These are phyloP conservation scores for Fusarium guadeloupense DNA, from an alignment of 2,329 filamentous ascomycete genomes.

Conservation along the genomic window DNA sequence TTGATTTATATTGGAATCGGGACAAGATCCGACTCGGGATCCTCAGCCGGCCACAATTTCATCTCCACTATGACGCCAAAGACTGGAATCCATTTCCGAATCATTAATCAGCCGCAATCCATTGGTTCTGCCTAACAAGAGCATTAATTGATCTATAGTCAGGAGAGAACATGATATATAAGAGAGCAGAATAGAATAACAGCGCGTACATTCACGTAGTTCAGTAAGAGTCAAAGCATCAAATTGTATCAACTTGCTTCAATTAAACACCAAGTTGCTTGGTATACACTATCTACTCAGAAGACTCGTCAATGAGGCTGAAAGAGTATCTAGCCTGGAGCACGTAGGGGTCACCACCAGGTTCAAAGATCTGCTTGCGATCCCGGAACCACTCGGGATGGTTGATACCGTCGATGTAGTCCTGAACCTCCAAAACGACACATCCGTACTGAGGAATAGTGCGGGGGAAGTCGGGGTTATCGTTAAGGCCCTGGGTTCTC, in stretches of 20 bases:
- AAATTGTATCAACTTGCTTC: background rate
- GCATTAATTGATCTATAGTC: too few relatives aligned
- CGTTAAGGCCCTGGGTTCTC: slow-evolving; percentile 71
- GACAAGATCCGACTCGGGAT: background rate
- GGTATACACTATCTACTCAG: background rate
- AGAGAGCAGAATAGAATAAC: too few relatives aligned
- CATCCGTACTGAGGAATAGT: slow-evolving; percentile 82
- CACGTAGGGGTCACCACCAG: slow-evolving; percentile 68
- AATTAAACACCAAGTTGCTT: background rate
- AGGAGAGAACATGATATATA: too few relatives aligned
- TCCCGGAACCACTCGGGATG: slow-evolving; percentile 84
- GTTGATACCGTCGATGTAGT: slow-evolving; percentile 95
- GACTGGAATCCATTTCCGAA: too few relatives aligned
- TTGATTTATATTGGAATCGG: background rate
- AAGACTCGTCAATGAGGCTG: slow-evolving; percentile 54
- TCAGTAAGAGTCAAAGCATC: too few relatives aligned
- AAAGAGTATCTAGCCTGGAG: slow-evolving; percentile 70
- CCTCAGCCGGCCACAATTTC: too few relatives aligned
- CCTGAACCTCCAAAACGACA: slow-evolving; percentile 89
- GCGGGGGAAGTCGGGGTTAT: slow-evolving; percentile 63
- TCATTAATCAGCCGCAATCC: too few relatives aligned
- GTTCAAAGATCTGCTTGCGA: slow-evolving; percentile 67
- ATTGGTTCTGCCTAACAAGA: too few relatives aligned
- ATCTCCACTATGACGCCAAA: background rate
- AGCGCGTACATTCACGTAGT: too few relatives aligned